Conservation (phyloP, 345 rosid species). For the Citrus unshiu region DNA sequence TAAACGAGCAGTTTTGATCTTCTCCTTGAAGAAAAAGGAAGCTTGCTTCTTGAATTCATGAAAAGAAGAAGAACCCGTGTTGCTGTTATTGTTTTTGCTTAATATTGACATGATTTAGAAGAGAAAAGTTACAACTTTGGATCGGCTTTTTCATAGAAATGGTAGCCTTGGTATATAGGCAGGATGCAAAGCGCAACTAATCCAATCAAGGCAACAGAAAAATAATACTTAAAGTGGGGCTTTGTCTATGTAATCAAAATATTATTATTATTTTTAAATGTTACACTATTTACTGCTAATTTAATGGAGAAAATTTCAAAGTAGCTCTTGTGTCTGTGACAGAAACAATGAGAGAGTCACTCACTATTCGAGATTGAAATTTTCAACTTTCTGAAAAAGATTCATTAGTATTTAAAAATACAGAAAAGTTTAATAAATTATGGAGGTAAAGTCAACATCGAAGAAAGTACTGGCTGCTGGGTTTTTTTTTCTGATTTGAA, state of each 20-base stretch:
- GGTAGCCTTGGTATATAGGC: background rate
- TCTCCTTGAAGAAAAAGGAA: slow-evolving; percentile 88
- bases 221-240: background rate
- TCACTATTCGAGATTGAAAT: background rate
- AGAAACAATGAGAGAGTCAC: background rate
- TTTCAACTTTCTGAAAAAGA: background rate
- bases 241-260: background rate
- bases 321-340: background rate
- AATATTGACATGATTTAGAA: slow-evolving; percentile 41
- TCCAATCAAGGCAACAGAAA: background rate
- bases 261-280: background rate
- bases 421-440: background rate
- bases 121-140: background rate
- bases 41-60: slow-evolving; percentile 85
- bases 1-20: slow-evolving; percentile 83
- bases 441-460: slow-evolving; percentile 26
- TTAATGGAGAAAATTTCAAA: slow-evolving; percentile 19
- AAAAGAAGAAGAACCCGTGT: slow-evolving; percentile 54
- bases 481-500: slow-evolving; percentile 8
- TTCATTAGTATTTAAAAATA: background rate
- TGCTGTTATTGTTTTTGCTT: slow-evolving; percentile 44
- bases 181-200: background rate
- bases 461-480: background rate
- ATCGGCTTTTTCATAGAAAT: background rate
- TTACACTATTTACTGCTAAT: background rate